Evolutionary conservation across 2,329 filamentous ascomycete genomes (phyloP).

Genomic region (Botryotinia calthae): DNA sequence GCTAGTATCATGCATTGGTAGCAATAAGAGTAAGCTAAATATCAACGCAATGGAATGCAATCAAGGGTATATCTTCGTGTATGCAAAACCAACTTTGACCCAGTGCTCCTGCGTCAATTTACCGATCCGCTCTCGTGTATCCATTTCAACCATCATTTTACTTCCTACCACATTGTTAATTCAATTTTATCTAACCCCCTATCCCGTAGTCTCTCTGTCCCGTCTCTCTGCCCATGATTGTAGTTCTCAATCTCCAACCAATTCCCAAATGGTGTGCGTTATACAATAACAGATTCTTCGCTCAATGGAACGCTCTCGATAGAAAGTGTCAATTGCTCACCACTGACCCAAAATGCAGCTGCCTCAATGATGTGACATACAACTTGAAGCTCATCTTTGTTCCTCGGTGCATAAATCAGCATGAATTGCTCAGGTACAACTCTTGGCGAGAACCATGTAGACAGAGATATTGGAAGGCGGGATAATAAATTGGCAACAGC

Average conservation of each 20-base stretch:
- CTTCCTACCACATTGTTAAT: background rate
- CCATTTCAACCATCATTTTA: background rate
- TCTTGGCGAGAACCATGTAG: slow-evolving; percentile 7
- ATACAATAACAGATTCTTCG: background rate
- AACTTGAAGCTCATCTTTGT: slow-evolving; percentile 63
- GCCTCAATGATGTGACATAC: slow-evolving; percentile 70
- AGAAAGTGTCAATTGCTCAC: slow-evolving; percentile 29
- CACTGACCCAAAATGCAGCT: slow-evolving; percentile 64
- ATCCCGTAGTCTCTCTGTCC: background rate
- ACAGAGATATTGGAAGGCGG: slow-evolving; percentile 2
- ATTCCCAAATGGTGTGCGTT: background rate
- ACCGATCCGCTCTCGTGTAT: background rate
- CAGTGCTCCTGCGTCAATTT: slow-evolving; percentile 4
- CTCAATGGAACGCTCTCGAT: slow-evolving; percentile 20
- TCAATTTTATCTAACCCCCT: background rate
- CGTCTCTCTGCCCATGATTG: background rate
- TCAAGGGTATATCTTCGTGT: slow-evolving; percentile 10
- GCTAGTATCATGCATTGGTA: background rate
- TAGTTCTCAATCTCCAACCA: background rate
- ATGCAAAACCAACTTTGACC: slow-evolving; percentile 13
- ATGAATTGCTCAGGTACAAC: slow-evolving; percentile 69
- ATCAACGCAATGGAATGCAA: slow-evolving; percentile 1
- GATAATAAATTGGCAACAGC: background rate
- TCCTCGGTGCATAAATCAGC: slow-evolving; percentile 77
- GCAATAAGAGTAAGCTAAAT: background rate